Percentiles rank a stretch among this genome's conserved stretches.
Conservation (phyloP, 768 basidiomycete genomes). For the Macrocybe gigantea region DNA sequence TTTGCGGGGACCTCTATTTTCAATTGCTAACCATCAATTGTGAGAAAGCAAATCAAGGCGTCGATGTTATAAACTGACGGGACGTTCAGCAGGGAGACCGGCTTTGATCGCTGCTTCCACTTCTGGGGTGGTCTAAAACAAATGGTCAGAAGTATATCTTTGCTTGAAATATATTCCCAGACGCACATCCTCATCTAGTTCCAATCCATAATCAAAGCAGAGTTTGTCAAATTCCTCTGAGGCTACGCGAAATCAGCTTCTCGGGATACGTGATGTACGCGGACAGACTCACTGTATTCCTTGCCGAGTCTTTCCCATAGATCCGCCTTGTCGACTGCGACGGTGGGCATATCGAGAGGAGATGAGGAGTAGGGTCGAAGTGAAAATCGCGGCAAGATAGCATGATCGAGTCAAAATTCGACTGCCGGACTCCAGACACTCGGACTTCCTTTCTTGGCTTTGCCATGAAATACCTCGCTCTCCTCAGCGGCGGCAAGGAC, state of each 20-base stretch:
- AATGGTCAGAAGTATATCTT: conserved; percentile 2
- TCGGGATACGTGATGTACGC: too few species aligned
- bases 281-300: conserved; percentile 60
- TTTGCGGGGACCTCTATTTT: conserved; percentile 99
- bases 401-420: conserved; percentile 3
- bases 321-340: conserved; percentile 93
- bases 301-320: conserved; percentile 83
- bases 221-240: conserved; percentile 92
- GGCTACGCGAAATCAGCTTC: conserved; percentile 39
- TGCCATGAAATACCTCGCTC: conserved; percentile 84
- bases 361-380: conserved; percentile 16
- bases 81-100: conserved; percentile 79
- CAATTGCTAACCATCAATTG: conserved; percentile 58
- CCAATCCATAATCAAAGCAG: conserved; percentile 96
- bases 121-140: conserved; percentile 75
- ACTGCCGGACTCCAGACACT: conserved; percentile 13
- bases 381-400: conserved; percentile 18
- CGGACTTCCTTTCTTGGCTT: conserved; percentile 6
- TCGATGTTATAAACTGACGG: conserved; percentile 38
- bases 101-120: conserved; percentile 79
- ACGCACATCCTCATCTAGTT: conserved; percentile 95
- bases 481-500: conserved; percentile 97
- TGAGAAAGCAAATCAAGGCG: neutral
- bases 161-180: neutral
- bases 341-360: conserved; percentile 72